Evolutionary conservation across 306 rosid species (phyloP), one percentile per base, ranked within the genome.

Genomic region (Prunus fruticosa): DNA sequence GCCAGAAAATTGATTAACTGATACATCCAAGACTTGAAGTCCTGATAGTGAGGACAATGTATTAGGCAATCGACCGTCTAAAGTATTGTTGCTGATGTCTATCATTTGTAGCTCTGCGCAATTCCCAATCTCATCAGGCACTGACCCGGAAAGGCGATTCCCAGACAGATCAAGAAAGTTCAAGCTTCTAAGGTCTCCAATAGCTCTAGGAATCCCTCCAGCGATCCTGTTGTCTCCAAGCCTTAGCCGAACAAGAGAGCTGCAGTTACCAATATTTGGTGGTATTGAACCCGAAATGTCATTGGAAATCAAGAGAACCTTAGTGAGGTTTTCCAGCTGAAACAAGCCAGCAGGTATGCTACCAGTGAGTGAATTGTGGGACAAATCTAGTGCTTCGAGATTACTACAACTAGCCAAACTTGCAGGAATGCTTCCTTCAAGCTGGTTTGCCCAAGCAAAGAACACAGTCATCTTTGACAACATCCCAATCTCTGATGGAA

Each of bases 401-500:
- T 81, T 87, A 25, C 82, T 82, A 53, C 95, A 92, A 71, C 81
- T 84, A 23, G 83, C 88, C 79, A 96, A 82, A 83, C 78, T 72
- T 0, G 83, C 81, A 75, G 99, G 98, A 79, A 96, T 86, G 76
- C 96, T 91, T 84, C 99, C 99, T 84, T 92, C 90, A 27, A 96
- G 97, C 77, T 90, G 93, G 84, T 96, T 96, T 76, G 87, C 85
- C 99, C 99, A 96, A 64, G 97, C 97, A 6, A 92, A 88, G 76
- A 96, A 88, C 77, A 96, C 93, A 10, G 60, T 45, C 13, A 96
- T 87, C 79, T 86, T 89, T 9, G 88, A 78, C 76, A 96, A 54
- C 80, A 58, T 50, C 28, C 98, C 97, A 75, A 96, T 79, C 87
- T 89, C 93, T 0, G 86, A 75, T 52, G 99, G 99, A 78, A 96